A percentile compares a stretch with the other conserved stretches of the same genome.
These are phyloP conservation scores for Chloranthus sessilifolius DNA, from an alignment of 164 flowering plant species.

Conservation along the genomic window DNA sequence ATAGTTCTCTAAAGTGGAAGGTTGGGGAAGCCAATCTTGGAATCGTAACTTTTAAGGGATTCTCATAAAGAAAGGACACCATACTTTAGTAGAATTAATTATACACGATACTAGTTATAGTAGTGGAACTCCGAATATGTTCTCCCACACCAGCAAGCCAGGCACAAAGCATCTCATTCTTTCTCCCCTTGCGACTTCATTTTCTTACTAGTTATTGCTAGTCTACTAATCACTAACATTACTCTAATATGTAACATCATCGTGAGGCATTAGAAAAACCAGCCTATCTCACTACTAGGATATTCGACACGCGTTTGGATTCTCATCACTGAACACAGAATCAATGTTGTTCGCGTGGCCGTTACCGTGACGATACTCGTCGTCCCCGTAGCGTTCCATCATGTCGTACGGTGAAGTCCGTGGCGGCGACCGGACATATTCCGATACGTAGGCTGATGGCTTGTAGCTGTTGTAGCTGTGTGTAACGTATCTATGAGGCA, in stretches of 20 bases:
- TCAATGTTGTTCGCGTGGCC: slow-evolving; percentile 47
- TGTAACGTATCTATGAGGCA: slow-evolving; percentile 24
- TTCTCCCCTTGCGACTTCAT: neutral
- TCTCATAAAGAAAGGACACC: no score
- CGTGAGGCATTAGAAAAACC: neutral
- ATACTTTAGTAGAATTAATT: no score
- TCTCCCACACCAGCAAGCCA: slow-evolving; percentile 13
- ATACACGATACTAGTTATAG: no score
- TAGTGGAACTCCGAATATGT: slow-evolving; percentile 39
- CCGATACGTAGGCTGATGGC: slow-evolving; percentile 58
- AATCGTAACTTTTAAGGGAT: no score
- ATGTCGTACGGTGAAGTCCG: slow-evolving; percentile 19
- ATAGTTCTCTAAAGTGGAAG: no score
- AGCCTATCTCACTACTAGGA: slow-evolving; percentile 22
- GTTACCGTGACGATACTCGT: slow-evolving; percentile 26
- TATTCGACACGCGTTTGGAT: slow-evolving; percentile 87
- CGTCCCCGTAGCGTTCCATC: slow-evolving; percentile 38
- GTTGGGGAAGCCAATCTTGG: no score
- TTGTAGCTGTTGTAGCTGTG: slow-evolving; percentile 51
- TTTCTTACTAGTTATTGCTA: neutral
- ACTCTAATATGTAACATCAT: neutral
- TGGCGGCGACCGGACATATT: slow-evolving; percentile 33
- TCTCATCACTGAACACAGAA: slow-evolving; percentile 87
- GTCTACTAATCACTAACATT: neutral
- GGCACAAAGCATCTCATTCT: slow-evolving; percentile 3